Evolutionary conservation across 345 rosid genomes (phyloP), one percentile per base, ranked within the genome.

Genomic region (Turritis glabra): DNA sequence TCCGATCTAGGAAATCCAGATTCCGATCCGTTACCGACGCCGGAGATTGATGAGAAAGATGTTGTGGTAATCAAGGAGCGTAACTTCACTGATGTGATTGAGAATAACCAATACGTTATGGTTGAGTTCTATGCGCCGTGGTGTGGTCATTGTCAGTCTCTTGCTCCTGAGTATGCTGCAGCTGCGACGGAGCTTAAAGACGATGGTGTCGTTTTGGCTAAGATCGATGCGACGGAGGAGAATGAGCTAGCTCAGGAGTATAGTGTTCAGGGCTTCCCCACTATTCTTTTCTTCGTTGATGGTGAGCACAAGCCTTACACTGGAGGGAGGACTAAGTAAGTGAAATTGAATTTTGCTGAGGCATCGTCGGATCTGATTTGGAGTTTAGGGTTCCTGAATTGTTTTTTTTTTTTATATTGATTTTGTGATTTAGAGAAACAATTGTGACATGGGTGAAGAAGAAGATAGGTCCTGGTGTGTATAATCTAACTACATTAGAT

Each of bases 51-150:
- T 69, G 99, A 90, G 48, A 89, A 86, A 78, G 98, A 96, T 77
- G 98, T 96, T 5, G 96, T 92, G 18, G 86, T 96, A 40, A 65
- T 96, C 75, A 92, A 82, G 80, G 89, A 85, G 53, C 68, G 92
- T 5, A 96, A 96, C 74, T 90, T 96, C 86, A 89, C 83, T 23
- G 89, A 85, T 29, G 74, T 86, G 73, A 71, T 90, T 14, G 84
- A 80, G 82, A 86, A 83, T 3, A 83, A 89, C 64, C 82, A 82
- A 79, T 92, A 81, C 77, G 99, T 92, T 18, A 82, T 96, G 98
- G 96, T 96, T 17, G 98, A 96, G 70, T 96, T 96, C 81, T 96
- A 96, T 80, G 98, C 99, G 9, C 96, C 99, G 5, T 96, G 99
- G 99, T 96, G 99, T 53, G 99, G 99, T 2, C 97, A 95, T 63